Evolutionary conservation across 1,284 basidiomycete species (phyloP).

Genomic region (Cutaneotrichosporon daszewskae): DNA sequence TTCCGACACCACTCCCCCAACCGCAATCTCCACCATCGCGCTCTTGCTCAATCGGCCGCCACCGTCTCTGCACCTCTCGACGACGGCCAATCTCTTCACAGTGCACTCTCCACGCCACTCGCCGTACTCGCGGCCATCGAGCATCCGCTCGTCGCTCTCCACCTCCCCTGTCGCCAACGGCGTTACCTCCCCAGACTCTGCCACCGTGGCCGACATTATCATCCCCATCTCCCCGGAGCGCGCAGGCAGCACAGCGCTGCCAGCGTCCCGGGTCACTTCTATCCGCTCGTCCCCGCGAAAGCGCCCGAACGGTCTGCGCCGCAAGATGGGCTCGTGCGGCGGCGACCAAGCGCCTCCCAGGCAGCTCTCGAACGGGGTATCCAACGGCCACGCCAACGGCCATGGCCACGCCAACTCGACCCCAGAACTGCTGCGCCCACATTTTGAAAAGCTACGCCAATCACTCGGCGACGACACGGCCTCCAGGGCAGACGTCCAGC

Average conservation of each 20-base stretch:
- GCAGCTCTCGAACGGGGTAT: background rate
- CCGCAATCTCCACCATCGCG: no score
- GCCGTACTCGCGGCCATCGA: slow-evolving; percentile 4
- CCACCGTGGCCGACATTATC: slow-evolving; percentile 7
- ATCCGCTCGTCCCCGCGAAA: background rate
- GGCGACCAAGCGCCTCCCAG: background rate
- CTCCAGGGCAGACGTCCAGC: slow-evolving; percentile 2
- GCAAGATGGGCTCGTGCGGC: slow-evolving; percentile 1
- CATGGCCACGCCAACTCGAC: background rate
- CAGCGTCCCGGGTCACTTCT: background rate
- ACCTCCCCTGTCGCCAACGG: background rate
- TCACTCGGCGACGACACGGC: slow-evolving; percentile 1
- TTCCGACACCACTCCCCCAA: no score
- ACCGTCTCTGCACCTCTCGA: no score
- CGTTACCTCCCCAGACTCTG: background rate
- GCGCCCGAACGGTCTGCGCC: background rate
- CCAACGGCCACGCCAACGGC: background rate
- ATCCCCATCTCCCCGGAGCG: slow-evolving; percentile 3
- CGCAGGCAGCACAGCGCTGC: background rate
- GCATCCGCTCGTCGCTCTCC: background rate
- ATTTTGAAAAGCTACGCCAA: slow-evolving; percentile 5
- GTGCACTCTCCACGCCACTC: slow-evolving; percentile 3
- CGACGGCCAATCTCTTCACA: background rate
- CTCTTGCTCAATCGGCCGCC: no score
- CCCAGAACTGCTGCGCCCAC: background rate